Evolutionary conservation across 1,139 yeast species (phyloP).

Genomic region (Debaryomyces fabryi): DNA sequence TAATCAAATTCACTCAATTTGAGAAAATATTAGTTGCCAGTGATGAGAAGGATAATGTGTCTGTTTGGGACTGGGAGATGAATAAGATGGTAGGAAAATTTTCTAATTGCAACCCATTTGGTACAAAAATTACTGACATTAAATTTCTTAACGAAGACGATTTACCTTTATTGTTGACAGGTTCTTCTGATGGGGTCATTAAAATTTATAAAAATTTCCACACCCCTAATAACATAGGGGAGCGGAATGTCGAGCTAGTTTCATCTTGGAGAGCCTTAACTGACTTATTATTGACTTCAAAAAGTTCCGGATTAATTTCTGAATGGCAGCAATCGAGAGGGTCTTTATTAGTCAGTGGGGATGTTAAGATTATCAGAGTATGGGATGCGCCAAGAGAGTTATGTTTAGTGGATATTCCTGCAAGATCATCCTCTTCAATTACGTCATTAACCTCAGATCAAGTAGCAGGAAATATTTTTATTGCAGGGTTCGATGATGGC

Average conservation of each 20-base stretch:
- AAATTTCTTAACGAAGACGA: constrained; percentile 92
- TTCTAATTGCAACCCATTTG: constrained; percentile 83
- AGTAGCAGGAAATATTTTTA: constrained; percentile 88
- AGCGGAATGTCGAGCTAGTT: constrained; percentile 56
- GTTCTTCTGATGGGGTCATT: constrained; percentile 92
- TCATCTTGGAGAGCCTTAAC: constrained; percentile 95
- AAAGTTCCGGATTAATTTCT: constrained; percentile 80
- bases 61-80: constrained; percentile 88
- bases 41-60: constrained; percentile 81
- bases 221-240: constrained; percentile 36
- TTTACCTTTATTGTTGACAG: constrained; percentile 77
- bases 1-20: constrained; percentile 83
- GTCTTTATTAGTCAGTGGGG: constrained; percentile 89
- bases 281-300: constrained; percentile 77
- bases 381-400: constrained; percentile 98
- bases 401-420: constrained; percentile 85
- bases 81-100: constrained; percentile 63
- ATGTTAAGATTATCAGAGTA: constrained; percentile 83
- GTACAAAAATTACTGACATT: constrained; percentile 85
- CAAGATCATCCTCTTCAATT: constrained; percentile 86
- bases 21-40: constrained; percentile 81
- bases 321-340: constrained; percentile 99
- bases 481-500: constrained; percentile 95
- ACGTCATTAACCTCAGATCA: constrained; percentile 93
- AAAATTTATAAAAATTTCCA: constrained; percentile 82